phyloP scores from a whole-genome alignment of 1,284 basidiomycete genomes.

The Moesziomyces sp. region DNA sequence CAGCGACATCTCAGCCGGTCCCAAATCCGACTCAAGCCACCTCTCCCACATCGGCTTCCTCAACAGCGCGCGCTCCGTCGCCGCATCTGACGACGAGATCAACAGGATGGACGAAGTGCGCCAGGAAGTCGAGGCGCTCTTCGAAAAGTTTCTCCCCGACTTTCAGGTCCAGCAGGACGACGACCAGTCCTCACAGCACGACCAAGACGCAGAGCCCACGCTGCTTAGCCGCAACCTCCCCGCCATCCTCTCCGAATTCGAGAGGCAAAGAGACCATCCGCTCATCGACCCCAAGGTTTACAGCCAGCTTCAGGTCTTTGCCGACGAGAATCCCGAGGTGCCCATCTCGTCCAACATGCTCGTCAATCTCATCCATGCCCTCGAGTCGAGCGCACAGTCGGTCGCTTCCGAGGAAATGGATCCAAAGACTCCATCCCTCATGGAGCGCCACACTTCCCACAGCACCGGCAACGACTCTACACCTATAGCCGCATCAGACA shows the following conservation, averaged over 20 bases:
- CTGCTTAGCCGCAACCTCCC: constrained; percentile 42
- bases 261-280: constrained; percentile 31
- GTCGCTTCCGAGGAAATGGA: constrained; percentile 20
- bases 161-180: constrained; percentile 26
- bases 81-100: constrained; percentile 19
- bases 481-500: constrained; percentile 22
- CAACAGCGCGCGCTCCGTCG: constrained; percentile 20
- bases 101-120: constrained; percentile 29
- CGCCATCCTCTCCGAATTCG: constrained; percentile 42
- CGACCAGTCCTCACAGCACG: constrained; percentile 2
- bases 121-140: constrained; percentile 35
- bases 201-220: constrained; percentile 17
- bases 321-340: constrained; percentile 34
- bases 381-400: constrained; percentile 38
- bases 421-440: constrained; percentile 20
- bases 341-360: constrained; percentile 44
- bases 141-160: constrained; percentile 35
- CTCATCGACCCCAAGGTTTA: constrained; percentile 38
- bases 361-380: constrained; percentile 39
- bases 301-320: constrained; percentile 37
- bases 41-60: constrained; percentile 19
- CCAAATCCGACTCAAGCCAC: constrained; percentile 29
- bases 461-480: constrained; percentile 38
- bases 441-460: constrained; percentile 23
- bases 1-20: constrained; percentile 21